Evolutionary conservation across 2,329 filamentous ascomycete species (phyloP), one percentile per base, ranked within the genome.

Genomic region (Fusarium sp.): DNA sequence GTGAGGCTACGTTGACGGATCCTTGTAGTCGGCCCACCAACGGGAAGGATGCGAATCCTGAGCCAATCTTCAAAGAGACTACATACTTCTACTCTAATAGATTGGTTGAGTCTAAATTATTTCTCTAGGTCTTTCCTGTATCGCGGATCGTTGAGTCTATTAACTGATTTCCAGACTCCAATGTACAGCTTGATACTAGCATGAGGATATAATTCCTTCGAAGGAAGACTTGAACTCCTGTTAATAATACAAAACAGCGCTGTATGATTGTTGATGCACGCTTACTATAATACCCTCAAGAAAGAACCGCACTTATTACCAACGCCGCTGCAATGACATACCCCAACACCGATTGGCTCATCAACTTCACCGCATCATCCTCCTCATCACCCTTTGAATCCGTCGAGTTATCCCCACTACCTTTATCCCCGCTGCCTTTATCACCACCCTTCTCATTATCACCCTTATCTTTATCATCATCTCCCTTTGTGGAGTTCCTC

Each of bases 321-420:
- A 75, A 32, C 22, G 68, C 68, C 10, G 61, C 63, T 12, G 67
- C 36, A 14, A 76, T 20, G 2, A 64, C 55, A 47, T 72, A 75
- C 1, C 73, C 63, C 30, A 75, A 5, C 12, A 63, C 26, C 4
- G 73, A 69, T 24, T 45, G 60, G 0, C 42, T 53, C 53, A 45
- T 47, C 5, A 72, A 22, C 1, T 38, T 47, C 15, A 54, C 26
- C 3, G 73, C 73, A 30, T 48, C 24, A 28, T 74, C 73, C 22
- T 74, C 70, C 8, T 75, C 55, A n/a, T 73, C 71, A 4, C 54
- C 72, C 11, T 65, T 51, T 1, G 69, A 60, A 32, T 53, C 39
- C 6, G 38, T 47, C 32, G 47, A 20, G 26, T 65, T 53, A 26
- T 54, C 30, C 5, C 26, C 44, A 4, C 22, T 24, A 3, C 58